A percentile compares a stretch with the other conserved stretches of the same genome.
These are phyloP conservation scores for Verticillium albo-atrum DNA, from an alignment of 2,329 filamentous ascomycete genomes.

Conservation along the genomic window DNA sequence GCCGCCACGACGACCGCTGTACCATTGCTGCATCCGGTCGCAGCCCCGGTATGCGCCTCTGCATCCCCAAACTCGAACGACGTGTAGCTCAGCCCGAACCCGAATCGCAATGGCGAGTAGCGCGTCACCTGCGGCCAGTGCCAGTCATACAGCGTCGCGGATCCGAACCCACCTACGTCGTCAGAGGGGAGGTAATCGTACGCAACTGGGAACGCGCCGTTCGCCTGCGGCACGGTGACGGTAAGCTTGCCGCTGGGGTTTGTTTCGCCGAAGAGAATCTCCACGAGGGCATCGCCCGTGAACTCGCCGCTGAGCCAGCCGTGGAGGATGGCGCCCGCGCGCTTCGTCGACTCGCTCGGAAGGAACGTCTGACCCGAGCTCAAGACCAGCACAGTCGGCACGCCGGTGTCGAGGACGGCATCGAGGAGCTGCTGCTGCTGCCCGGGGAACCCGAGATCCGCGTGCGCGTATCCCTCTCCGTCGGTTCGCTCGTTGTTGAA, in stretches of 20 bases:
- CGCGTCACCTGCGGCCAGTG: constrained; percentile 26
- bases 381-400: constrained; percentile 23
- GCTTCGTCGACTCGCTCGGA: constrained; percentile 19
- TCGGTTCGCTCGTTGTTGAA: constrained; percentile 26
- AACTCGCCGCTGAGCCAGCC: constrained; percentile 62
- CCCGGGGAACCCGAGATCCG: constrained; percentile 24
- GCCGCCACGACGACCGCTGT: constrained; percentile 42
- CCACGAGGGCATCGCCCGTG: constrained; percentile 57
- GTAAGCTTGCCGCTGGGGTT: constrained; percentile 44
- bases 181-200: constrained; percentile 62
- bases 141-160: constrained; percentile 53
- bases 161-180: constrained; percentile 54
- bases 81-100: constrained; percentile 64
- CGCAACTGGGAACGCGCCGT: constrained; percentile 51
- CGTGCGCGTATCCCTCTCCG: constrained; percentile 24
- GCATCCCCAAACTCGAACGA: constrained; percentile 33
- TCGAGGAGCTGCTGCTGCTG: constrained; percentile 28
- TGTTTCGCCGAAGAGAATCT: constrained; percentile 58
- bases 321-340: constrained; percentile 53
- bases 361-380: constrained; percentile 25
- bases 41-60: constrained; percentile 30
- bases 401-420: constrained; percentile 22
- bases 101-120: constrained; percentile 50
- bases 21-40: constrained; percentile 12
- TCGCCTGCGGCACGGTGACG: constrained; percentile 42